These are phyloP conservation scores for Helichrysum umbraculigerum DNA, from an alignment of 129 eudicot species.

Conservation along the genomic window DNA sequence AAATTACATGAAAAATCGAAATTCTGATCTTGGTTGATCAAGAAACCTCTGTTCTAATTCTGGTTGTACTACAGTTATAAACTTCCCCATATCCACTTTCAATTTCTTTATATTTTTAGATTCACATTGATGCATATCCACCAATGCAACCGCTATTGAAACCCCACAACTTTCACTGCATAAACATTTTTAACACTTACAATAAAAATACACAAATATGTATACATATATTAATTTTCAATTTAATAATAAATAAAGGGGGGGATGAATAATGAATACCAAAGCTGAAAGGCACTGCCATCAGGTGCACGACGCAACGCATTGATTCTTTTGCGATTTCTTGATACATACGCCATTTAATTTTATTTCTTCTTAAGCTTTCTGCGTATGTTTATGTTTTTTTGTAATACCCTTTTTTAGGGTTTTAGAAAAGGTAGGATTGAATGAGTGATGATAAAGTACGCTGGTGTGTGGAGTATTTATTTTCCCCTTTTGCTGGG, in stretches of 20 bases:
- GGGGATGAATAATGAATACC: slow-evolving; percentile 29
- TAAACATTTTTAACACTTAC: not conserved
- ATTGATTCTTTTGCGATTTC: slow-evolving; percentile 51
- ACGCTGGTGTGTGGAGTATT: not conserved
- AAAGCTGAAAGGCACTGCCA: slow-evolving; percentile 60
- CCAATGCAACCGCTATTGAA: slow-evolving; percentile 51
- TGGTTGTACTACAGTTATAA: not conserved
- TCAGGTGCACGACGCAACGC: slow-evolving; percentile 61
- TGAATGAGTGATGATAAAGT: too few species aligned
- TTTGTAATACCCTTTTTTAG: not conserved
- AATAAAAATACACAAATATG: not conserved
- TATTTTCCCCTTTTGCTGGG: slow-evolving; percentile 13
- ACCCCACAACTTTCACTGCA: slow-evolving; percentile 50
- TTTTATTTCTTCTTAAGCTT: slow-evolving; percentile 6
- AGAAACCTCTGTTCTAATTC: slow-evolving; percentile 24
- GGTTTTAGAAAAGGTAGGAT: slow-evolving; percentile 12
- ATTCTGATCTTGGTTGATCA: slow-evolving; percentile 67
- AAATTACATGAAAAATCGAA: slow-evolving; percentile 54
- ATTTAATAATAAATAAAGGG: too few species aligned
- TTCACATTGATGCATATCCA: slow-evolving; percentile 60
- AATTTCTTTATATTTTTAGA: slow-evolving; percentile 32
- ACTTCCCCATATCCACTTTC: slow-evolving; percentile 16
- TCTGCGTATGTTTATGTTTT: not conserved
- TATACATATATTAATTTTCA: not conserved
- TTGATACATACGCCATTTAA: slow-evolving; percentile 41